Base-by-base conservation (phyloP, 2,329 filamentous ascomycete species). In the Microdochium bolleyi region DNA sequence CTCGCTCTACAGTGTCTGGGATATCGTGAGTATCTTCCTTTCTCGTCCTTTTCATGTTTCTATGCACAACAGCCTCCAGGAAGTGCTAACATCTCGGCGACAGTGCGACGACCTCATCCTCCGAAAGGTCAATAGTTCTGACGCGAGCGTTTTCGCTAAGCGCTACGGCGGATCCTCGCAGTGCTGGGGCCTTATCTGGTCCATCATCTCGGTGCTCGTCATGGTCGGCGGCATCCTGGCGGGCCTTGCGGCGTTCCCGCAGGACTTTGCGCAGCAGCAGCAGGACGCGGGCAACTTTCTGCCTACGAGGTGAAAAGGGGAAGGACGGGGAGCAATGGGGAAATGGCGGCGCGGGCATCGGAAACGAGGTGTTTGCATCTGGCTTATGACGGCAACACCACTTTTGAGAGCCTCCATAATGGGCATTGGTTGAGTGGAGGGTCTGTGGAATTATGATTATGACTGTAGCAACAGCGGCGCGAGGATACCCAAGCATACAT, bases 141-240 rank as follows among this genome's bases (percentile, higher is more conserved):
- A 92, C 63, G 87, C 88, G 5, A 88, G 84, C 59, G 85, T 90
- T 27, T 92, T 92, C 60, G 87, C 88, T 8, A 77, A 89, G 68
- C 77, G 83, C 22, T 92, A 92, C 60, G 88, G 88, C 11, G 88
- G 88, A 34, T 90, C 86, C 0, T 89, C 86, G 1, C 85, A 87
- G 62, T 91, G 87, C 74, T 91, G 88, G 88, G 88, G 88, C 9
- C 74, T 91, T 14, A 80, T 90, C 51, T 92, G 88, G 88, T 85
- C 82, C 50, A 71, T 92, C 51, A 79, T 92, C 51, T 88, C 85
- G 1, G 62, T 91, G 24, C 56, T 78, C 0, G 84, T 92, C 64
- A 89, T 92, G 85, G 79, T 83, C 5, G 74, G 74, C 14, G 87
- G 83, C 2, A 91, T 92, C 57, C 68, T 92, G n/a, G 86, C 84